Conservation (phyloP, 768 basidiomycete species). For the Megacollybia marginata region DNA sequence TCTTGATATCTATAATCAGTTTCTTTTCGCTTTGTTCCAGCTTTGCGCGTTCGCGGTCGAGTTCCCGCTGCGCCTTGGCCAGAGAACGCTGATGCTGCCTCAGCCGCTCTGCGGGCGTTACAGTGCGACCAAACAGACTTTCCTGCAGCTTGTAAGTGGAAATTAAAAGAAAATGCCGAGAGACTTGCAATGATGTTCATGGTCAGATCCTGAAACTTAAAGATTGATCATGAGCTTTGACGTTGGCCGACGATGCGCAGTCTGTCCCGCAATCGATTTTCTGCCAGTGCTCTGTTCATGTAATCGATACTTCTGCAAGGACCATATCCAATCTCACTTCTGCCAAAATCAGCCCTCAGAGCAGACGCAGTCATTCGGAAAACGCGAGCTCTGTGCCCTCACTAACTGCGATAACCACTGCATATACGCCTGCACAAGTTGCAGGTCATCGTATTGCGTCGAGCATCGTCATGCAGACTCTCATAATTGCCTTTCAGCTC, state of each 20-base stretch:
- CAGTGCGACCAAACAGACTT: slow-evolving; percentile 87
- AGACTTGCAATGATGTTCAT: slow-evolving; percentile 75
- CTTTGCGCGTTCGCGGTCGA: slow-evolving; percentile 91
- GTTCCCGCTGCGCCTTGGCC: slow-evolving; percentile 95
- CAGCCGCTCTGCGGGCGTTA: slow-evolving; percentile 94
- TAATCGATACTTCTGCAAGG: too few species aligned
- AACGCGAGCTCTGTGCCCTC: too few species aligned
- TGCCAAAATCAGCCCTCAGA: too few species aligned
- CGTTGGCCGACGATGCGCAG: slow-evolving; percentile 63
- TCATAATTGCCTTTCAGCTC: too few species aligned
- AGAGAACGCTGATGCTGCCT: slow-evolving; percentile 95
- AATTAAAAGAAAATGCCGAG: slow-evolving; percentile 4
- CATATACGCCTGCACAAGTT: too few species aligned
- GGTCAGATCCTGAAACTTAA: slow-evolving; percentile 16
- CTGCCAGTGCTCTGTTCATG: slow-evolving; percentile 61
- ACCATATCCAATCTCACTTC: too few species aligned
- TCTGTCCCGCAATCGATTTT: slow-evolving; percentile 65
- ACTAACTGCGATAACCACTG: too few species aligned
- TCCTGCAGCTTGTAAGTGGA: slow-evolving; percentile 46
- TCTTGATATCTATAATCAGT: slow-evolving; percentile 91
- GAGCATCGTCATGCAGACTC: too few species aligned
- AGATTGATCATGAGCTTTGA: slow-evolving; percentile 16
- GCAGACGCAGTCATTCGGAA: too few species aligned
- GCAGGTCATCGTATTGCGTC: too few species aligned
- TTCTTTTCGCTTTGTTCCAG: slow-evolving; percentile 98